Base-by-base conservation (phyloP, 2,329 filamentous ascomycete species). In the Xylariaceae sp. region DNA sequence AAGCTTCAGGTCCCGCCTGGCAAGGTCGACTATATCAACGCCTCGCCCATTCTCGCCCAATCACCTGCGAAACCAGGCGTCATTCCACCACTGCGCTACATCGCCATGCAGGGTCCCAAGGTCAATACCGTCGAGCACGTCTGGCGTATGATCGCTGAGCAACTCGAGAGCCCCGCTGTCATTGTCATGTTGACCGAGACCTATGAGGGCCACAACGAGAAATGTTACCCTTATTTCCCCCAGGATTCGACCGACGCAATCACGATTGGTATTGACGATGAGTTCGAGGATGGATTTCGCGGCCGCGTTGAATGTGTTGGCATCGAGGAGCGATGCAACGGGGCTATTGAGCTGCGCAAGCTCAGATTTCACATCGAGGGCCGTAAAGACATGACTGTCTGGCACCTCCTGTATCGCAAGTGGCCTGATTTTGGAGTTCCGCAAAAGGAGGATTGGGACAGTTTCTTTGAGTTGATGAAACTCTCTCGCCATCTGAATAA, bases 101-200 rank as follows among this genome's bases (percentile, higher is more conserved):
- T 98, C 56, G 93, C 91, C 42, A 96, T 94, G 65, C 89, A 94
- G 69, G 93, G 93, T 0, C 93, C 93, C 5, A 95, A 91, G 60
- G 67, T 75, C 48, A 79, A 80, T 21, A 88, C 86, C 14, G 76
- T 85, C 44, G 80, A 83, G 55, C 89, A 95, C 61, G 87, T 95
- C 54, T 98, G 92, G 88, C 88, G 93, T 61, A 98, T 98, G 93
- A 75, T 96, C 27, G 87, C 88, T 64, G 84, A 94, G 59, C 88
- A 94, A 66, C 66, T 77, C 41, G 61, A 70, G 21, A 82, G 83
- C 37, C 81, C 85, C 2, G 89, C 82, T 1, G 88, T 97, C 45
- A 85, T 97, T 42, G 84, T 97, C 46, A 96, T 97, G 88, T 79
- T 98, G 51, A 98, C 92, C 2, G 88, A 90, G 63, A 92, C 89